Conservation (phyloP, 345 rosid genomes). For the Heritiera littoralis region DNA sequence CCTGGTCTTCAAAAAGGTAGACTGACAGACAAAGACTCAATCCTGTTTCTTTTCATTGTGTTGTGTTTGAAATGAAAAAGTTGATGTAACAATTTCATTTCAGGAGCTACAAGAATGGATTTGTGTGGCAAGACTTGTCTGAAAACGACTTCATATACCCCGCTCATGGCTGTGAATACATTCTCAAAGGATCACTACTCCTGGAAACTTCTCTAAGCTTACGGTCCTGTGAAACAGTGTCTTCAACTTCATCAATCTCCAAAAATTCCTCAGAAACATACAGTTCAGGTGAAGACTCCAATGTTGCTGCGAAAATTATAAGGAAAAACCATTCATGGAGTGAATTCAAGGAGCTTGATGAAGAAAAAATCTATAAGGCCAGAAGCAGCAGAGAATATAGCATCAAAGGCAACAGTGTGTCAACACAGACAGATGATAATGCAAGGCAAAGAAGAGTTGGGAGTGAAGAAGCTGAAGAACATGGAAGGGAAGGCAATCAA, state of each 20-base stretch:
- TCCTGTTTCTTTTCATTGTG: neutral
- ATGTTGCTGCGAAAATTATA: conserved; percentile 16
- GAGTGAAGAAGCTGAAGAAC: conserved; percentile 14
- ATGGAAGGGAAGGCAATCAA: neutral
- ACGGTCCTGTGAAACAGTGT: conserved; percentile 30
- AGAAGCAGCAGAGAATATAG: conserved; percentile 24
- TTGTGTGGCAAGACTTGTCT: conserved; percentile 70
- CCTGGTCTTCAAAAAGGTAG: conserved; percentile 72
- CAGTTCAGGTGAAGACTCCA: conserved; percentile 32
- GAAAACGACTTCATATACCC: conserved; percentile 60
- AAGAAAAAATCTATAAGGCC: conserved; percentile 31
- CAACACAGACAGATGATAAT: conserved; percentile 54
- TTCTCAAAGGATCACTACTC: conserved; percentile 67
- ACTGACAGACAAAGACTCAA: neutral
- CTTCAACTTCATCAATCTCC: conserved; percentile 33
- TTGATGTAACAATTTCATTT: neutral
- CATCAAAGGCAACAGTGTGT: conserved; percentile 33
- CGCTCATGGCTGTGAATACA: conserved; percentile 55
- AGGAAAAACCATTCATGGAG: conserved; percentile 28
- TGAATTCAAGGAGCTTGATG: conserved; percentile 22
- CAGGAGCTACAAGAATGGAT: conserved; percentile 66
- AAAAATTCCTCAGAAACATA: conserved; percentile 32
- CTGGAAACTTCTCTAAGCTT: conserved; percentile 37
- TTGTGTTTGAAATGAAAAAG: neutral
- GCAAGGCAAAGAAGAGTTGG: neutral